Percentiles rank a stretch among this genome's conserved stretches.
Evolutionary conservation across 169 alveolate species (phyloP).

Genomic region (Cryptosporidium baileyi): DNA sequence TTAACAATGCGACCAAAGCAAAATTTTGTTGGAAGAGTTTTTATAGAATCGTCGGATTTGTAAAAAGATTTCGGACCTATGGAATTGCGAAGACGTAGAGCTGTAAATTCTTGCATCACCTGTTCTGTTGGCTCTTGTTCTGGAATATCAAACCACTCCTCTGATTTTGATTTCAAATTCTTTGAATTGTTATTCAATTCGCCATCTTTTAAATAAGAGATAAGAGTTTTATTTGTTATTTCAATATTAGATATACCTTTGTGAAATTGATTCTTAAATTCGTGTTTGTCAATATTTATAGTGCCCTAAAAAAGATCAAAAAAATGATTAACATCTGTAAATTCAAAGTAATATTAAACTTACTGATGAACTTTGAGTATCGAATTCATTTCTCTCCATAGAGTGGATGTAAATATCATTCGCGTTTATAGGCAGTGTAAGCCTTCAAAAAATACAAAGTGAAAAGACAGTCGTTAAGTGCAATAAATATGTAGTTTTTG

Average conservation of each 20-base stretch:
- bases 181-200: neutral
- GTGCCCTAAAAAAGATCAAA: neutral
- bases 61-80: conserved; percentile 27
- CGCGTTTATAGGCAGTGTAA: conserved; percentile 5
- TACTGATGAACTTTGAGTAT: conserved; percentile 62
- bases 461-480: neutral
- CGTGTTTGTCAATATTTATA: conserved; percentile 6
- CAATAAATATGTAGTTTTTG: neutral
- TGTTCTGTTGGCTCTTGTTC: conserved; percentile 6
- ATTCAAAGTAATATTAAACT: neutral
- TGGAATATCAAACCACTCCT: conserved; percentile 22
- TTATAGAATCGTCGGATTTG: conserved; percentile 11
- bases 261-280: neutral
- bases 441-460: neutral
- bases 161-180: neutral
- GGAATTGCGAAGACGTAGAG: conserved; percentile 41
- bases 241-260: neutral
- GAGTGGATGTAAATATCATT: conserved; percentile 33
- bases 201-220: neutral
- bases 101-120: neutral
- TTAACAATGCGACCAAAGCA: conserved; percentile 45
- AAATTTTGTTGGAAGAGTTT: neutral
- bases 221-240: neutral
- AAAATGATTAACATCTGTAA: neutral
- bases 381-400: neutral